Percentiles rank a stretch among this genome's conserved stretches.
Evolutionary conservation across 257 asterid genomes (phyloP).

Genomic region (Fraxinus excelsior): DNA sequence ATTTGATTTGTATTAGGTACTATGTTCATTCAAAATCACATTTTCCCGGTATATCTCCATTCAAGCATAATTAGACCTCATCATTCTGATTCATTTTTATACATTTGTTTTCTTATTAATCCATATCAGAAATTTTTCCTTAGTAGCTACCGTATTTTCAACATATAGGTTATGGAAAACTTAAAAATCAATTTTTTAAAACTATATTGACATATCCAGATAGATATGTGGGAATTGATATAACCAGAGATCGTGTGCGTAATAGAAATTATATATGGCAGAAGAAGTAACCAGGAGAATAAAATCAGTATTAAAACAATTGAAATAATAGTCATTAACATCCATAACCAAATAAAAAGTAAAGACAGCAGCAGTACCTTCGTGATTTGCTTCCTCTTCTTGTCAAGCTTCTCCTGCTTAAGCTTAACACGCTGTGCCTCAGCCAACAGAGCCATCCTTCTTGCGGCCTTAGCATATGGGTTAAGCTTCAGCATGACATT

Average conservation of each 20-base stretch:
- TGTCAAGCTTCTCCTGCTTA: constrained; percentile 67
- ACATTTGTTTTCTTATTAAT: neutral
- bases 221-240: too few relatives aligned
- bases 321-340: neutral
- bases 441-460: constrained; percentile 77
- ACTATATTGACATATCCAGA: neutral
- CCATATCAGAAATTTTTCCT: neutral
- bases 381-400: constrained; percentile 67
- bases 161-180: too few relatives aligned
- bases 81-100: too few relatives aligned
- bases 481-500: constrained; percentile 75
- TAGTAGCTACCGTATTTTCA: too few relatives aligned
- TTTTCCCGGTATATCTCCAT: too few relatives aligned
- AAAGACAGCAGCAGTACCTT: constrained; percentile 55
- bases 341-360: neutral
- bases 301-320: neutral
- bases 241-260: too few relatives aligned
- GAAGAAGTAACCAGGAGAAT: neutral
- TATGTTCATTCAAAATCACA: too few relatives aligned
- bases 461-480: constrained; percentile 78
- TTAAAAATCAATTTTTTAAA: too few relatives aligned
- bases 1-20: neutral
- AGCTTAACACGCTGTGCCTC: constrained; percentile 79
- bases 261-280: too few relatives aligned
- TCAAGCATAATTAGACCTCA: neutral